A percentile compares a stretch with the other conserved stretches of the same genome.
Evolutionary conservation across 768 basidiomycete species (phyloP).

Genomic region (Lactarius hengduanensis): DNA sequence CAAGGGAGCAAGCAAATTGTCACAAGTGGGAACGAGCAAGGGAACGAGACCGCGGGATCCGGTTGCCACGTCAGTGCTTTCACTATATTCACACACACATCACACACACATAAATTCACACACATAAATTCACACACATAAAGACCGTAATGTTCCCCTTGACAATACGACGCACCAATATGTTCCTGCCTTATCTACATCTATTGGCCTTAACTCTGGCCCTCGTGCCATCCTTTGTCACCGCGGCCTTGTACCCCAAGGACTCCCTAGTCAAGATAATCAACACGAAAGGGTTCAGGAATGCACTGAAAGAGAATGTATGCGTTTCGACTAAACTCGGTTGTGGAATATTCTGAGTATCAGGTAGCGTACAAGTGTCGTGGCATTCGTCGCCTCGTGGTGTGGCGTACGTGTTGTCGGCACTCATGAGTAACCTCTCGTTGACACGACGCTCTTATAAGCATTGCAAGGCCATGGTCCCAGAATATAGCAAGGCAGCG

Average conservation of each 20-base stretch:
- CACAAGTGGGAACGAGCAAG: background rate
- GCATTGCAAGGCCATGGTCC: conserved; percentile 85
- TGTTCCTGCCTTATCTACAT: conserved; percentile 19
- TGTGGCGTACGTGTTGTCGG: conserved; percentile 60
- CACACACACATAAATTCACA: background rate
- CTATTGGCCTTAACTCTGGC: conserved; percentile 39
- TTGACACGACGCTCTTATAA: conserved; percentile 34
- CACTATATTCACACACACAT: background rate
- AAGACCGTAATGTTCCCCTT: background rate
- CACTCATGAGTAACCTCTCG: background rate
- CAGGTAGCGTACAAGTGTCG: conserved; percentile 64
- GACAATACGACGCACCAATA: background rate
- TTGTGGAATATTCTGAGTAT: conserved; percentile 9
- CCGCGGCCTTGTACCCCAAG: conserved; percentile 47
- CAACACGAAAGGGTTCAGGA: conserved; percentile 65
- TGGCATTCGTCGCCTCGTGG: conserved; percentile 96
- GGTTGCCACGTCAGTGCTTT: conserved; percentile 1
- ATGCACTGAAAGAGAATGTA: conserved; percentile 74
- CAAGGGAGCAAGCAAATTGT: too few species aligned
- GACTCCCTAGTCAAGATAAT: conserved; percentile 64
- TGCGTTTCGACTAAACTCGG: conserved; percentile 33
- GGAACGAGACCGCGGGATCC: background rate
- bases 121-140: background rate
- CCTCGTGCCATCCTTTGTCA: conserved; percentile 48
- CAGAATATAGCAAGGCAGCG: conserved; percentile 84